Base-by-base conservation (phyloP, 495 filamentous ascomycete genomes). In the Aspergillus incahuasiensis region DNA sequence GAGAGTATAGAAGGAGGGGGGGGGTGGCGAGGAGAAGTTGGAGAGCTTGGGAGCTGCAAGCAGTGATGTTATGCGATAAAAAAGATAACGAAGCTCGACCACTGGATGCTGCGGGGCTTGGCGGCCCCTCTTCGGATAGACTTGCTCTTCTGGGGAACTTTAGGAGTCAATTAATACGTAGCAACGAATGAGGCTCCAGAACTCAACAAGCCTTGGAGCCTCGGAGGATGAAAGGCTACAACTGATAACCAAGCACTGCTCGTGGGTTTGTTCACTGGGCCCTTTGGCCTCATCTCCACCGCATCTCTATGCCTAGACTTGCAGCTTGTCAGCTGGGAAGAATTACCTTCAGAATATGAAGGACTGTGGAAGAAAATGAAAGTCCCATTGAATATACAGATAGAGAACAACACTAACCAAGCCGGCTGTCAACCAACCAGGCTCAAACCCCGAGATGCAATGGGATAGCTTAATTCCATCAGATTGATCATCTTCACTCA, bases 81-180 rank as follows among this genome's bases (percentile, higher is more conserved):
- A 35, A 40, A 40, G 38, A 40, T 40, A 40, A 40, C n/a, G 38
- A 18, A 43, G 5, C 20, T 43, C 52, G 18, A 30, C 45, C 32
- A 13, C 30, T 16, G 40, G 46, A 46, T 21, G 25, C 41, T 28
- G 19, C 30, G 18, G 18, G 18, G 16, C 45, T 42, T 45, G 34
- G 19, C 34, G 7, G 52, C 56, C 55, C 58, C 55, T 59, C 57
- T 48, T 73, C 70, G 70, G 55, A 57, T 71, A 55, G 57, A 73
- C 62, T 62, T 73, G 52, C 70, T 71, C 65, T 69, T 73, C 57
- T 19, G 24, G 56, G 60, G 8, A 34, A 39, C 25, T 52, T 20
- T n/a, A 40, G 38, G 13, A n/a, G 34, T 3, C 15, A 25, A 16
- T 15, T 34, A 19, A 19, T 28, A 20, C 11, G 15, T 44, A 20